A percentile compares a stretch with the other conserved stretches of the same genome.
phyloP scores from a whole-genome alignment of 495 filamentous ascomycete genomes.

The Parachaetomium inaequale region DNA sequence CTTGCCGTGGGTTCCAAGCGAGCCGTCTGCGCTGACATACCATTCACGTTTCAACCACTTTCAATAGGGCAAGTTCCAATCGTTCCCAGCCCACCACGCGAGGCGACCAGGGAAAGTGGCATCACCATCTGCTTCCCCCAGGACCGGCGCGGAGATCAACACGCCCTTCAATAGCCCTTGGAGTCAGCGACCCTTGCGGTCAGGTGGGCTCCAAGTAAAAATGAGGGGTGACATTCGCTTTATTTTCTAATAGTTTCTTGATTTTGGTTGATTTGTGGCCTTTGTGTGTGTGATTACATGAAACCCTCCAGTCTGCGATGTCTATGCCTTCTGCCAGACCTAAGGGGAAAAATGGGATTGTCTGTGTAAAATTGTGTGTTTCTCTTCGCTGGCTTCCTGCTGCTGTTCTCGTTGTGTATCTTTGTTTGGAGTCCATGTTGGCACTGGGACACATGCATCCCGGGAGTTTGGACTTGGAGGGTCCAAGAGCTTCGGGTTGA shows the following conservation, averaged over 20 bases:
- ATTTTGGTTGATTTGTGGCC: neutral
- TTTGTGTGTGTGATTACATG: neutral
- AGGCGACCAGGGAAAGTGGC: neutral
- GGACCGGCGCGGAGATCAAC: neutral
- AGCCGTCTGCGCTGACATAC: neutral
- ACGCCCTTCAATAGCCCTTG: neutral
- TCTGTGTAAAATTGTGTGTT: too few relatives aligned
- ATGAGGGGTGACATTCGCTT: neutral
- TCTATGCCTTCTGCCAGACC: too few relatives aligned
- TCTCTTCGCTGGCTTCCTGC: too few relatives aligned
- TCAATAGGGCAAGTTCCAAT: too few relatives aligned
- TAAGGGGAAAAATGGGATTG: too few relatives aligned
- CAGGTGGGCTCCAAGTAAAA: neutral
- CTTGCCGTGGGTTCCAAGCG: conserved; percentile 2
- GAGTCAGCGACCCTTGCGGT: neutral
- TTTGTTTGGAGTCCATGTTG: too few relatives aligned
- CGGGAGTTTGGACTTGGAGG: too few relatives aligned
- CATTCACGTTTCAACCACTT: neutral
- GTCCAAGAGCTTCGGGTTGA: too few relatives aligned
- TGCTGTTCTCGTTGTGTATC: too few relatives aligned
- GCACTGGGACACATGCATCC: too few relatives aligned
- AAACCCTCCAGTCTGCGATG: too few relatives aligned
- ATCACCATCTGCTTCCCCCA: neutral
- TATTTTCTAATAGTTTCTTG: neutral
- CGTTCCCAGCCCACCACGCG: neutral